Conservation (phyloP, 2,329 filamentous ascomycete species). For the Xylariaceae sp. region DNA sequence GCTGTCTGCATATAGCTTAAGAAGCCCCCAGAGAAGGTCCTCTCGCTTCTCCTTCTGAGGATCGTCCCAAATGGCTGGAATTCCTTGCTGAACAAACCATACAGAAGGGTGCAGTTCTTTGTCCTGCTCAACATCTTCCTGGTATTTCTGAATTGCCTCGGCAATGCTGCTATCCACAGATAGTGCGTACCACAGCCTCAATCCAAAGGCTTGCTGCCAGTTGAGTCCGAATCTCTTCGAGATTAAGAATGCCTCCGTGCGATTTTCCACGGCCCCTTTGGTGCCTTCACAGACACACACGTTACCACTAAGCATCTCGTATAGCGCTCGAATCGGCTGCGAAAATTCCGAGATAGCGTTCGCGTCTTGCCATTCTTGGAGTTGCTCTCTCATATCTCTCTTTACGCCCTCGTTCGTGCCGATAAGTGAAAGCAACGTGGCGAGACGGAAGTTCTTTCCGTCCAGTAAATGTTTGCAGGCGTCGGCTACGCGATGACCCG, state of each 20-base stretch:
- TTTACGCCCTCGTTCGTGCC: conserved; percentile 65
- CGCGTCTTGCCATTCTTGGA: conserved; percentile 77
- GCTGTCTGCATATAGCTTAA: conserved; percentile 70
- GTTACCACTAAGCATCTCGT: conserved; percentile 84
- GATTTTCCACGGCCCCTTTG: conserved; percentile 71
- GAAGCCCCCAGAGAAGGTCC: conserved; percentile 79
- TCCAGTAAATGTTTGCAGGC: conserved; percentile 76
- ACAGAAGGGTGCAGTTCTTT: conserved; percentile 68
- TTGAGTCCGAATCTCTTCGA: conserved; percentile 79
- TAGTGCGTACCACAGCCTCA: conserved; percentile 85
- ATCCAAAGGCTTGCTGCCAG: conserved; percentile 89
- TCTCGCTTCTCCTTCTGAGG: conserved; percentile 54
- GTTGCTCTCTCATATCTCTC: conserved; percentile 71
- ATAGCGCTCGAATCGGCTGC: conserved; percentile 77
- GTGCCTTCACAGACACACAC: conserved; percentile 78
- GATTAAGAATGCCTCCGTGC: conserved; percentile 72
- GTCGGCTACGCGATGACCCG: conserved; percentile 71
- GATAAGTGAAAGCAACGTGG: conserved; percentile 76
- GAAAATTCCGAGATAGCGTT: conserved; percentile 84
- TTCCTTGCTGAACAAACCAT: conserved; percentile 60
- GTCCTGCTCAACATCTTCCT: conserved; percentile 65
- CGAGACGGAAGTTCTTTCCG: conserved; percentile 75
- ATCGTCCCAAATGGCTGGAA: conserved; percentile 57
- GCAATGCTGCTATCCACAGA: conserved; percentile 63
- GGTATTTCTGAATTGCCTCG: conserved; percentile 66